Evolutionary conservation across 805 yeast species (phyloP).

Genomic region (Zygotorulaspora florentina): DNA sequence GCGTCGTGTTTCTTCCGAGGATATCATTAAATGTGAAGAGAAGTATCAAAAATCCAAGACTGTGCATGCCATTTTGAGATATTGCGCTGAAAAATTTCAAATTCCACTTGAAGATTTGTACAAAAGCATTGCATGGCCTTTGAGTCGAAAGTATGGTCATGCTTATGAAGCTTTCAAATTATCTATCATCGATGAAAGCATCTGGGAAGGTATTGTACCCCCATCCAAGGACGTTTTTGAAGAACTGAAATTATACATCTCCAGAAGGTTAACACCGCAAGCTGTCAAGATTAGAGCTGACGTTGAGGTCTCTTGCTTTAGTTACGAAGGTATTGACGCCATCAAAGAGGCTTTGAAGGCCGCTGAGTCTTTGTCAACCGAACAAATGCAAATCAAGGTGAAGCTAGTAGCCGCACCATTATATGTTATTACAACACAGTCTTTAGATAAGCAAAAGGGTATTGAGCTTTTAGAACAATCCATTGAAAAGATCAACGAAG

Average conservation of each 20-base stretch:
- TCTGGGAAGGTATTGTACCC: conserved; percentile 73
- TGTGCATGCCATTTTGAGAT: conserved; percentile 96
- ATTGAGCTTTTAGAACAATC: conserved; percentile 74
- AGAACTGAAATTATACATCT: conserved; percentile 81
- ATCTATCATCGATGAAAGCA: conserved; percentile 83
- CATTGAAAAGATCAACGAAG: conserved; percentile 65
- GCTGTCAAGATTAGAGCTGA: conserved; percentile 98
- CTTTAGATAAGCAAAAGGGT: conserved; percentile 88
- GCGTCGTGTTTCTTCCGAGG: conserved; percentile 97
- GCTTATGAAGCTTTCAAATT: conserved; percentile 96
- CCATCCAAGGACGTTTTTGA: conserved; percentile 72
- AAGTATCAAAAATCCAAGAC: conserved; percentile 95
- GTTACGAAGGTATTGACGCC: conserved; percentile 97
- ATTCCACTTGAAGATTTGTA: conserved; percentile 81
- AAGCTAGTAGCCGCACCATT: conserved; percentile 96
- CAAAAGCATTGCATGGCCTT: conserved; percentile 93
- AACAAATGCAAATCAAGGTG: conserved; percentile 83
- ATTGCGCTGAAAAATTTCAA: conserved; percentile 95
- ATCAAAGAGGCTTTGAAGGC: conserved; percentile 82
- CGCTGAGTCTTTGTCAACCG: conserved; percentile 81
- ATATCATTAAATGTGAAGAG: conserved; percentile 95
- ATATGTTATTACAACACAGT: conserved; percentile 88
- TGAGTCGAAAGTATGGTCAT: conserved; percentile 91
- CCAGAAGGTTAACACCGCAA: conserved; percentile 94
- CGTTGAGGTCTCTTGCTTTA: conserved; percentile 93